Evolutionary conservation across 1,284 basidiomycete species (phyloP), one percentile per base, ranked within the genome.

Genomic region (Rhodotorula sp.): DNA sequence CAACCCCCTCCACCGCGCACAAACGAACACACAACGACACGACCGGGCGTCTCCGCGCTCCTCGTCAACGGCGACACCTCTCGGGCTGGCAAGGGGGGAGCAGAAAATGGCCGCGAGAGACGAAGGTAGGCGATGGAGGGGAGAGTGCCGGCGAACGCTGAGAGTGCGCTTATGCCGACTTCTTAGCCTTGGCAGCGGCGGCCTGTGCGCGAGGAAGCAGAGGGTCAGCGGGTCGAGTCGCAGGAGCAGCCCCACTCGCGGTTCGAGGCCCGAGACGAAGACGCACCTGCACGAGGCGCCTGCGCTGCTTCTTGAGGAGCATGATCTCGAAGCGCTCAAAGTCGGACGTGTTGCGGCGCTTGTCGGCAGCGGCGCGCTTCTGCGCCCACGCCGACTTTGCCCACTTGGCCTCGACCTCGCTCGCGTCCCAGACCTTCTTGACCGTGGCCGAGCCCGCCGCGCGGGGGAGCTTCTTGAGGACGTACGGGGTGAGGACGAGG

Each of bases 401-500:
- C 96, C 96, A 99, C 84, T 86, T 87, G 81, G 88, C 87, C 61
- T 89, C 83, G 64, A 87, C 85, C 46, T 83, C 89, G 80, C 91
- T 88, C 82, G 90, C 91, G 84, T 97, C 93, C 77, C 96, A 85
- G 62, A 89, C 87, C 85, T 94, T 97, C 85, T 89, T 90, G 82
- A 98, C 87, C 76, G 86, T 86, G 74, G 92, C 88, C 17, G 91
- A 85, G 75, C 93, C 89, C 61, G 95, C 92, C 71, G 83, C 92
- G 78, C 95, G 93, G 81, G 95, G 93, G 68, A 99, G 89, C 76
- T 88, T 89, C 78, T 89, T 87, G 79, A 98, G 86, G 80, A 88
- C 86, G 83, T 95, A 86, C 74, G 92, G 91, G 55, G 95, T 98
- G 81, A 99, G 90, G 82, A 90, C 88, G 79, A 98, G 87, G 85